Base-by-base conservation (phyloP, 768 basidiomycete genomes). In the Cyclocybe aegerita region DNA sequence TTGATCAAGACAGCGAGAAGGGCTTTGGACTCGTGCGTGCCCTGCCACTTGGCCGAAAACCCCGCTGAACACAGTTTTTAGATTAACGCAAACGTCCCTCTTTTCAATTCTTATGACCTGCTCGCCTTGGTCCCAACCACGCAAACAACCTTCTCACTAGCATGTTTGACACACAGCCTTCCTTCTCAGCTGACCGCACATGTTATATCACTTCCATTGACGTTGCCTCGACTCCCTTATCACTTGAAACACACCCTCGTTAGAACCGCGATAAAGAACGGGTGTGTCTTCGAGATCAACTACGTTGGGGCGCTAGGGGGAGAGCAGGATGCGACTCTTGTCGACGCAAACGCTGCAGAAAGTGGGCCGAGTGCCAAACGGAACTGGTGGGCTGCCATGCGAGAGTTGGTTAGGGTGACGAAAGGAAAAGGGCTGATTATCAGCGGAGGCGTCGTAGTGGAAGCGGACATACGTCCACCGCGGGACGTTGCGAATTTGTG, bases 1-100 rank as follows among this genome's bases (percentile, higher is more conserved):
- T 93, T 7, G 86, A 92, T 53, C 83, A 90, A 59, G 88, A 86
- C 37, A 92, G 91, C 60, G 89, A 93, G 64, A 92, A 90, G 64
- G 88, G 91, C 1, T 88, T 89, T 59, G 89, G 90, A 30, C 64
- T 93, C 64, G 90, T 93, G 49, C 56, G 76, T 69, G 30, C 8
- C 9, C 11, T 33, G 36, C 12, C 42, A 41, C 23, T 36, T n/a
- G 4, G 7, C 11, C 34, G 31, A 7, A 29, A 32, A n/a, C 14
- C 36, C 32, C 12, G 16, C 37, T 44, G 3, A 32, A 36, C 46
- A 44, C 41, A n/a, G 10, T 46, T 29, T 43, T 2, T 60, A 93
- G 92, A 86, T 83, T 6, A 85, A 83, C 49, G 79, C 82, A n/a
- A 90, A 89, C 59, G 66, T 79, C 1, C 65, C 79, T 0, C 60